phyloP scores from a whole-genome alignment of 306 rosid genomes.

The Vigna angularis region DNA sequence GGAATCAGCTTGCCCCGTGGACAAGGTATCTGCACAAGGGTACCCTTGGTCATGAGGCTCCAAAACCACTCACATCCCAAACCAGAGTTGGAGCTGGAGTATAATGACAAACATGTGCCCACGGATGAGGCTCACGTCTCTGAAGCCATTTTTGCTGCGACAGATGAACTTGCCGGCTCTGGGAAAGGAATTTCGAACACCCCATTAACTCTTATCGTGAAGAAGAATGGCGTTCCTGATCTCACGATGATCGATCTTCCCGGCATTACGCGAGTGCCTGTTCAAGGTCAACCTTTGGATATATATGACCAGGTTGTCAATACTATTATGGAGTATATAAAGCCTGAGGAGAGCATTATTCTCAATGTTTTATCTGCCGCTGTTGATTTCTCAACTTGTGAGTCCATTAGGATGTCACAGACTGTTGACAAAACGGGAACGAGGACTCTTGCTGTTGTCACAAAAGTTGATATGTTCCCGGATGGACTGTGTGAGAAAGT shows the following conservation, averaged over 20 bases:
- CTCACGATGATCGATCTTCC: conserved; percentile 61
- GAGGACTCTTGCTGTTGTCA: conserved; percentile 16
- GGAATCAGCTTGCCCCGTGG: conserved; percentile 67
- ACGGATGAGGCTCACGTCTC: background rate
- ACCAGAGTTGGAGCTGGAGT: background rate
- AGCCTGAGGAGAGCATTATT: conserved; percentile 55
- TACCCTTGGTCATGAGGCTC: conserved; percentile 31
- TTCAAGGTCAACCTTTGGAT: conserved; percentile 59
- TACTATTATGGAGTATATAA: conserved; percentile 53
- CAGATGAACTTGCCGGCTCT: conserved; percentile 51
- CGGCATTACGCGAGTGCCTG: conserved; percentile 56
- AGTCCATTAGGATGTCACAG: conserved; percentile 62
- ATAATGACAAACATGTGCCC: background rate
- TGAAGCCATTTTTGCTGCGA: conserved; percentile 32
- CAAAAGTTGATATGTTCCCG: background rate
- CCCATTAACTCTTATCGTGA: conserved; percentile 51
- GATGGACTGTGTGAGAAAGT: conserved; percentile 2
- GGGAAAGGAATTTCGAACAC: conserved; percentile 52
- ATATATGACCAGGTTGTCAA: conserved; percentile 55
- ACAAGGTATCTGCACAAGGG: conserved; percentile 73
- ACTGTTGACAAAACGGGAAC: background rate
- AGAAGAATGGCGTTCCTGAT: conserved; percentile 57
- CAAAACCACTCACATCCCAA: background rate
- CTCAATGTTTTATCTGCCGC: conserved; percentile 60
- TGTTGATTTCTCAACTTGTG: conserved; percentile 62